These are phyloP conservation scores for Irpex sp. DNA, from an alignment of 1,284 basidiomycete genomes.

Conservation along the genomic window DNA sequence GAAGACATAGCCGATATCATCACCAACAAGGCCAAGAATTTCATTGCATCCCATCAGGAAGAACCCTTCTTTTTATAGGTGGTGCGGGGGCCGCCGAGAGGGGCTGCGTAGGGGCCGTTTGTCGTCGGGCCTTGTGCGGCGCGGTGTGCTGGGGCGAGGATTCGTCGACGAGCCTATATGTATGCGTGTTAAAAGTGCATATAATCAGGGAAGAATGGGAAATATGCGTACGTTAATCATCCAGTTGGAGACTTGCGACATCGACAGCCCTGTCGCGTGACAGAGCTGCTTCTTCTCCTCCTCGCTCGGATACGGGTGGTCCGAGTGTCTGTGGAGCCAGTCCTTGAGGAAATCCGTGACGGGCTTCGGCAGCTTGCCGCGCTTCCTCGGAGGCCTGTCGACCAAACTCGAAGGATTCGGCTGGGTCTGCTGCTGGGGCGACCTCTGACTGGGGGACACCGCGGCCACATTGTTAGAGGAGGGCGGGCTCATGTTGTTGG, in stretches of 20 bases:
- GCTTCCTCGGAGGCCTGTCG: slow-evolving; percentile 71
- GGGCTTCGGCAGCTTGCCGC: slow-evolving; percentile 86
- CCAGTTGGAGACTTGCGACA: slow-evolving; percentile 89
- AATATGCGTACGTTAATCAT: slow-evolving; percentile 76
- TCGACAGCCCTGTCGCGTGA: slow-evolving; percentile 79
- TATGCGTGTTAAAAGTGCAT: not conserved
- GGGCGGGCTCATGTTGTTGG: slow-evolving; percentile 26
- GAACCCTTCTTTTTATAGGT: too few relatives aligned
- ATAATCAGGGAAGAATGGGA: slow-evolving; percentile 16
- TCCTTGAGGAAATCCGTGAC: slow-evolving; percentile 87
- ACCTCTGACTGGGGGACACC: slow-evolving; percentile 37
- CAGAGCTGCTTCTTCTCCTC: slow-evolving; percentile 90
- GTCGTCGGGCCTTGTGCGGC: slow-evolving; percentile 71
- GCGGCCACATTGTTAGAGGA: slow-evolving; percentile 26
- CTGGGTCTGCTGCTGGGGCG: slow-evolving; percentile 35
- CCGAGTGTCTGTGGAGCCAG: slow-evolving; percentile 87
- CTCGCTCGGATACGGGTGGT: slow-evolving; percentile 87
- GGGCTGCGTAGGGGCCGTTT: slow-evolving; percentile 60
- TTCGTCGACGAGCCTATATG: slow-evolving; percentile 69
- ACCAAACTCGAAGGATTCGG: slow-evolving; percentile 32
- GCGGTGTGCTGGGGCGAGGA: slow-evolving; percentile 75
- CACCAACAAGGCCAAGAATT: too few relatives aligned
- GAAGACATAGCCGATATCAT: too few relatives aligned
- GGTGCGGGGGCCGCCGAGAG: slow-evolving; percentile 45
- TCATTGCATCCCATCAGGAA: too few relatives aligned